phyloP scores from a whole-genome alignment of 2,329 filamentous ascomycete species.

The Metarhizium guizhouense region DNA sequence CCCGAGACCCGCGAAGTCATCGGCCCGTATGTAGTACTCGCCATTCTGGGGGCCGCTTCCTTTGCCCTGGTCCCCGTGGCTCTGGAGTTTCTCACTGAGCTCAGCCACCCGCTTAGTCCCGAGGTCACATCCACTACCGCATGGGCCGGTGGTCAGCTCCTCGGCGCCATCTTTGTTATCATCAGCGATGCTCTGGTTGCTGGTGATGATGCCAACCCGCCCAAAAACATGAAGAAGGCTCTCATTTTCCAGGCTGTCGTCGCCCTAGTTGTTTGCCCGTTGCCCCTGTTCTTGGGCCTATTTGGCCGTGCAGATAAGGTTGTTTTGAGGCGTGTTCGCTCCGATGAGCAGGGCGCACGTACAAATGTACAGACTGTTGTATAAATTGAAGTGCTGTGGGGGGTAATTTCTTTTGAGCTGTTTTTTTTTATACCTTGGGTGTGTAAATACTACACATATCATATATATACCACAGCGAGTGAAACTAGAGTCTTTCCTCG shows the following conservation, averaged over 20 bases:
- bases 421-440: not conserved
- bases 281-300: slow-evolving; percentile 60
- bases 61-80: slow-evolving; percentile 78
- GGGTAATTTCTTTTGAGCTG: not conserved
- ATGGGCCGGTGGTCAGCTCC: slow-evolving; percentile 79
- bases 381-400: not conserved
- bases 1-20: slow-evolving; percentile 48
- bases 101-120: slow-evolving; percentile 78
- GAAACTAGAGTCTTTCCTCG: not conserved
- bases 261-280: slow-evolving; percentile 52
- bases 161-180: slow-evolving; percentile 79
- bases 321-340: slow-evolving; percentile 38
- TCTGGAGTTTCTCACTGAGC: slow-evolving; percentile 78
- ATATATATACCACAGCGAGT: not conserved
- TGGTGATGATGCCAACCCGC: slow-evolving; percentile 43
- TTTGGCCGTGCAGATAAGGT: slow-evolving; percentile 53
- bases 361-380: not conserved
- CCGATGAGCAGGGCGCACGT: slow-evolving; percentile 25
- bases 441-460: not conserved
- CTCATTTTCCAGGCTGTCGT: slow-evolving; percentile 74
- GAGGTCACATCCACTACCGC: slow-evolving; percentile 76
- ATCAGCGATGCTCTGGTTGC: slow-evolving; percentile 67
- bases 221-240: slow-evolving; percentile 62
- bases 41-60: slow-evolving; percentile 66
- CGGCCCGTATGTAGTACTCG: slow-evolving; percentile 67